Evolutionary conservation across 2,329 filamentous ascomycete genomes (phyloP), one percentile per base, ranked within the genome.

Genomic region (Ophiosphaerella narmari): DNA sequence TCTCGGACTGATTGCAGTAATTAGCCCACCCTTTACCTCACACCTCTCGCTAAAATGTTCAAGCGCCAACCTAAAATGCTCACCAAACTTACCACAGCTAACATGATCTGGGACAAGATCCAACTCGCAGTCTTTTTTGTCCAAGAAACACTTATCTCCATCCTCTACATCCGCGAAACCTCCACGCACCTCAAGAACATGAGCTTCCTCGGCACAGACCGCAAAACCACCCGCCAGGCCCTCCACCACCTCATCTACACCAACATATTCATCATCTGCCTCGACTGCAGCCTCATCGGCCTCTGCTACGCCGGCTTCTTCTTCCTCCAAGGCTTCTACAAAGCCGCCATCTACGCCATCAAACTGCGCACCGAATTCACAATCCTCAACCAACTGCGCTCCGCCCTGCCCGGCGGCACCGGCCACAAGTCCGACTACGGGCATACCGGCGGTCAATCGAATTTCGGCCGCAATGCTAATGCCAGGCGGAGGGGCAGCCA

Each of bases 301-400:
- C 56, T 76, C 11, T 70, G 74, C 50, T 76, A 71, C 52, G 62
- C 70, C 3, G 66, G 67, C 9, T 56, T 70, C 35, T 75, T 74
- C 55, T 71, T 70, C 39, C 50, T 77, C 2, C 71, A 76, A 41
- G 68, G 67, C 5, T 65, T 70, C n/a, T 67, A 71, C 47, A 75
- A 75, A 48, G 65, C 48, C 9, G 70, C 74, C 7, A 66, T 76
- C 2, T 78, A 77, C 52, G 74, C 71, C 39, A 59, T 77, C 47
- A 78, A 77, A 57, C 68, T 82, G 24, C 78, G 81, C 52, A 73
- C 81, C 3, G 82, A 84, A 59, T 77, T 79, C 50, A 75, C 78
- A 5, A 78, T 85, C 39, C 63, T 85, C 14, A 75, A 81, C 34
- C 59, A 65, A 46, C 50, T 66, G 35, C 33, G 59, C 16, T 39